A percentile compares a stretch with the other conserved stretches of the same genome.
phyloP scores from a whole-genome alignment of 2,329 filamentous ascomycete genomes.

The Xylariaceae sp. region DNA sequence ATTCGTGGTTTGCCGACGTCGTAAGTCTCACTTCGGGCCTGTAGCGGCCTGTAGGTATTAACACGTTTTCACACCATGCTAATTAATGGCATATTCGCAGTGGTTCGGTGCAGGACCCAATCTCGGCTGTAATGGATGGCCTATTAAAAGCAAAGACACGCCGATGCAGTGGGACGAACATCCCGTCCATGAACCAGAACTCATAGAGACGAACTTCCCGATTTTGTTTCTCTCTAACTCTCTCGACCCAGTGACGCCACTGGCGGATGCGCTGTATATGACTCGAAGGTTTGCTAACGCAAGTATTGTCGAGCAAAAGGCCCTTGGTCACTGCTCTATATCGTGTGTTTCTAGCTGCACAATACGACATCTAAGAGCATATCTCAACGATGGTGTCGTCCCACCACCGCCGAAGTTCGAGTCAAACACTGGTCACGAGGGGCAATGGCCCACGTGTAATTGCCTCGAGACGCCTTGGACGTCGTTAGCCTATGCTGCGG shows the following conservation, averaged over 20 bases:
- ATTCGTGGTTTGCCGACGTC: slow-evolving; percentile 35
- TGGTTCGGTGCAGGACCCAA: slow-evolving; percentile 31
- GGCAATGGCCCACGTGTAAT: slow-evolving; percentile 26
- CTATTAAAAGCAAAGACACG: slow-evolving; percentile 30
- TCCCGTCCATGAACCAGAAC: slow-evolving; percentile 27
- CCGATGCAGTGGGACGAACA: slow-evolving; percentile 31
- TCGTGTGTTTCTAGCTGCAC: slow-evolving; percentile 35
- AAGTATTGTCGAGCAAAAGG: slow-evolving; percentile 35
- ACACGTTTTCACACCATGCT: background rate
- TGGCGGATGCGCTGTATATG: slow-evolving; percentile 41
- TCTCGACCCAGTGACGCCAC: slow-evolving; percentile 54
- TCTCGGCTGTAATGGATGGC: slow-evolving; percentile 34
- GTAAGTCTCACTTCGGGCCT: slow-evolving; percentile 21
- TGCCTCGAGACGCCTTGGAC: slow-evolving; percentile 29
- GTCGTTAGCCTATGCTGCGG: background rate
- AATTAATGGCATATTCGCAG: slow-evolving; percentile 16
- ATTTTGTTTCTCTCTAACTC: slow-evolving; percentile 53
- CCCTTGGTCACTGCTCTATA: slow-evolving; percentile 34
- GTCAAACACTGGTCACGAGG: slow-evolving; percentile 19
- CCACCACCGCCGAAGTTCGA: slow-evolving; percentile 26
- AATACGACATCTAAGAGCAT: slow-evolving; percentile 31
- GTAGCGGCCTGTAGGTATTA: background rate
- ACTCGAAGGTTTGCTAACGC: slow-evolving; percentile 34
- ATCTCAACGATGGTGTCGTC: slow-evolving; percentile 33
- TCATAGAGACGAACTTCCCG: slow-evolving; percentile 44